Base-by-base conservation (phyloP, 2,329 filamentous ascomycete species). In the Trichoderma guizhouense region DNA sequence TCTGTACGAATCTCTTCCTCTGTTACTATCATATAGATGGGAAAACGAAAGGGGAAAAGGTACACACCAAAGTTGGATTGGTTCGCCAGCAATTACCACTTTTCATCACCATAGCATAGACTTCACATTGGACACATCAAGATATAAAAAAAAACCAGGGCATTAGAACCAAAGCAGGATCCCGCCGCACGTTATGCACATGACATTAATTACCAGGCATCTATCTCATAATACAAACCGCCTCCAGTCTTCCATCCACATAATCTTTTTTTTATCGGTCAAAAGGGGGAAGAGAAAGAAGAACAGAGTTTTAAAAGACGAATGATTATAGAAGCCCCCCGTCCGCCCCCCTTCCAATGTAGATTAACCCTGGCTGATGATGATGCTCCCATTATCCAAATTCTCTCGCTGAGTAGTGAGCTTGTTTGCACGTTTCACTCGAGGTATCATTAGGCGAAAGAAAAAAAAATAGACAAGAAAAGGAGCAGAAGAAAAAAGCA, bases 381-480 rank as follows among this genome's bases (percentile, higher is more conserved):
- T 51, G 39, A 65, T 53, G 63, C 51, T 21, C 64, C 43, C 24
- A 64, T 34, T 57, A 65, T 71, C 61, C 69, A 71, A 71, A 43
- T 57, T 30, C 32, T 36, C 43, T 63, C 69, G 71, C 71, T 63
- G 68, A n/a, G 15, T 39, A 43, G 34, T 62, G 39, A 47, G n/a
- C 43, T 24, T 53, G 65, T 70, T 69, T 51, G 30, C 47, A 43
- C 24, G 47, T 53, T 65, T 65, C 60, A 64, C 69, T 62, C 28
- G 24, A 79, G 78, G 78, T 79, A 79, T 79, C 78, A 79, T 79
- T 71, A 71, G 30, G 34, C 76, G 75, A 76, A 69, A 58, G 30
- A 69, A 47, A 43, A 8, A 24, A 55, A 64, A 32, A 28, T 3
- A 32, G 47, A 14, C 24, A 21, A 63, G 24, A n/a, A 32, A 64